These are phyloP conservation scores for Gossypium trilobum DNA, from an alignment of 441 rosid species.

Conservation along the genomic window DNA sequence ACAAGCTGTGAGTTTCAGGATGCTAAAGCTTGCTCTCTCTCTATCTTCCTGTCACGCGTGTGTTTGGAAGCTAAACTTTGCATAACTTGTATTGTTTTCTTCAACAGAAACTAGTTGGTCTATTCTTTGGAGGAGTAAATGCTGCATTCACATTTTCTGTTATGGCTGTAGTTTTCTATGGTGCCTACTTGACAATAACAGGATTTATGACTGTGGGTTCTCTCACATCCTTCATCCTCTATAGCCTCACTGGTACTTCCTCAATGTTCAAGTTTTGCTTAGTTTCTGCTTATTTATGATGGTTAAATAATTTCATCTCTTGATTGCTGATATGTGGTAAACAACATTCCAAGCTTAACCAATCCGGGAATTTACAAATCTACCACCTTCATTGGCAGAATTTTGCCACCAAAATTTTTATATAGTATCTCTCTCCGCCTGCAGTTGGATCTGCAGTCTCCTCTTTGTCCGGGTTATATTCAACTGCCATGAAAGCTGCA, in stretches of 20 bases:
- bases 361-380: not conserved
- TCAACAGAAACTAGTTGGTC: constrained; percentile 58
- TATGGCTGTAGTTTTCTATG: constrained; percentile 74
- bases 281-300: not conserved
- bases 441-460: constrained; percentile 86
- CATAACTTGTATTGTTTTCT: constrained; percentile 12
- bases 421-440: constrained; percentile 17
- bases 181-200: constrained; percentile 72
- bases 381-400: not conserved
- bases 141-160: constrained; percentile 87
- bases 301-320: not conserved
- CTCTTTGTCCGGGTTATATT: constrained; percentile 68
- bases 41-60: not conserved
- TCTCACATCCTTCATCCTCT: constrained; percentile 91
- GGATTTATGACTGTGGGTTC: constrained; percentile 79
- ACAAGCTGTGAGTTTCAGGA: constrained; percentile 64
- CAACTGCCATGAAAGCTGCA: constrained; percentile 91
- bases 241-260: constrained; percentile 74
- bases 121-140: constrained; percentile 75
- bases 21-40: not conserved
- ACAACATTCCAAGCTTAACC: constrained; percentile 1
- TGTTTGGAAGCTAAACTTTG: not conserved
- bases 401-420: not conserved
- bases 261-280: not conserved
- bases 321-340: not conserved